A percentile compares a stretch with the other conserved stretches of the same genome.
Evolutionary conservation across 805 yeast species (phyloP).

Genomic region (Barnettozyma wickerhamii): DNA sequence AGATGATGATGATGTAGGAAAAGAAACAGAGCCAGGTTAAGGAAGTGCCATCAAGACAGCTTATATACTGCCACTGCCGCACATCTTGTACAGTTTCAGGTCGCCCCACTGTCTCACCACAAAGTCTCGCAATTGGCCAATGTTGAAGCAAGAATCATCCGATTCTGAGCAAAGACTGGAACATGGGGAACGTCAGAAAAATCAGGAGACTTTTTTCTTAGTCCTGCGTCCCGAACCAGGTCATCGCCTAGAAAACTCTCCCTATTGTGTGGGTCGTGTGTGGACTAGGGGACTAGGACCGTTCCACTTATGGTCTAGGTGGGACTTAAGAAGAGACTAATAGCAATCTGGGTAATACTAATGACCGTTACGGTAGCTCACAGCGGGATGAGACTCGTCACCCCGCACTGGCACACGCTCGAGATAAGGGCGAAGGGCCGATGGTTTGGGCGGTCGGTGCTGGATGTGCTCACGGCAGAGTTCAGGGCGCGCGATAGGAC

Average conservation of each 20-base stretch:
- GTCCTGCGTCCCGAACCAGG: neutral
- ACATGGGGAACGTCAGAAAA: neutral
- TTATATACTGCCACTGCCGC: neutral
- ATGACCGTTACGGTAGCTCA: neutral
- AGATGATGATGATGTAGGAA: neutral
- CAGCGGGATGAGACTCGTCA: constrained; percentile 51
- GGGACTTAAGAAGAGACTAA: too few relatives aligned
- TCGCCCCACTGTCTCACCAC: neutral
- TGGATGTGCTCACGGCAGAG: constrained; percentile 19
- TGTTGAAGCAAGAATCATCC: neutral
- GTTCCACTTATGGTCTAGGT: too few relatives aligned
- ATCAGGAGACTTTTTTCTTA: neutral
- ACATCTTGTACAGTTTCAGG: neutral
- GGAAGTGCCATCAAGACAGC: neutral
- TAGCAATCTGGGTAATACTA: neutral
- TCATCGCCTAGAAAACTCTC: neutral
- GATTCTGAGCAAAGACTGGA: neutral
- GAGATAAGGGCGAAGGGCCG: constrained; percentile 20
- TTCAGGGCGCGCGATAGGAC: constrained; percentile 15
- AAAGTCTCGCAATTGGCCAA: neutral
- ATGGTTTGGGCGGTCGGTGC: constrained; percentile 19
- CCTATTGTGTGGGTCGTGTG: neutral
- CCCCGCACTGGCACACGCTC: constrained; percentile 50
- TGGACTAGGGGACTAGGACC: neutral
- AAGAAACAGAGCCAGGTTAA: neutral